A percentile compares a stretch with the other conserved stretches of the same genome.
Conservation (phyloP, 371 early-diverging fungal genomes). For the Paramicrosporidium saccamoebae region DNA sequence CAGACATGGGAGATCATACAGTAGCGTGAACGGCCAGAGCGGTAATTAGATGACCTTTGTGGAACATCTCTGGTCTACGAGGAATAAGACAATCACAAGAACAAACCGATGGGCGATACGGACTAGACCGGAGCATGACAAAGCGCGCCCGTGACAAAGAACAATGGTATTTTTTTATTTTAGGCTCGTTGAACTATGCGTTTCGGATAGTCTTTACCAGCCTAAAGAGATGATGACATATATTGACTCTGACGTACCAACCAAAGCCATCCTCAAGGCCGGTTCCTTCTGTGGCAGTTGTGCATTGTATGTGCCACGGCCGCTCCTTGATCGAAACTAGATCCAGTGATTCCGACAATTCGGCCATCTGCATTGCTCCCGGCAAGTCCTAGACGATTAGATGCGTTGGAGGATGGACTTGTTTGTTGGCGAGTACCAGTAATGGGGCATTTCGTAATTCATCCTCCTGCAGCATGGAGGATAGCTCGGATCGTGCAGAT, state of each 20-base stretch:
- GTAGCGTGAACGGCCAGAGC: too few species aligned
- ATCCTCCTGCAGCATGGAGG: conserved; percentile 60
- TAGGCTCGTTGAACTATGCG: too few species aligned
- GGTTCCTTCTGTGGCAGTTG: conserved; percentile 45
- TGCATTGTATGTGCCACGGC: conserved; percentile 64
- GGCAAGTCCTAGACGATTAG: conserved; percentile 28
- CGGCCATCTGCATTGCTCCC: conserved; percentile 68
- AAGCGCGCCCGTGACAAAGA: too few species aligned
- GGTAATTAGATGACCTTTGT: too few species aligned
- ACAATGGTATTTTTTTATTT: too few species aligned
- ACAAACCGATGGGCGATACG: too few species aligned
- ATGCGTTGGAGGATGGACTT: too few species aligned
- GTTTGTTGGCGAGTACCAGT: conserved; percentile 84
- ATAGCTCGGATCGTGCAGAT: conserved; percentile 54
- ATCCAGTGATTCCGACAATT: conserved; percentile 66
- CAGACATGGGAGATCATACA: too few species aligned
- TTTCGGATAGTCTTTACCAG: too few species aligned
- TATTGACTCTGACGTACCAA: conserved; percentile 17
- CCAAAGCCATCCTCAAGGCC: conserved; percentile 43
- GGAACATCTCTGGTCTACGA: too few species aligned
- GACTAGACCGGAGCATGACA: too few species aligned
- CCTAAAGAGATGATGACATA: conserved; percentile 1
- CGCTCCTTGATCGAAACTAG: conserved; percentile 50
- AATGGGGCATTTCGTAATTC: conserved; percentile 61
- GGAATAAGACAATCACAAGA: too few species aligned